These are phyloP conservation scores for Brasilioporus rufonigricans DNA, from an alignment of 768 basidiomycete species.

Conservation along the genomic window DNA sequence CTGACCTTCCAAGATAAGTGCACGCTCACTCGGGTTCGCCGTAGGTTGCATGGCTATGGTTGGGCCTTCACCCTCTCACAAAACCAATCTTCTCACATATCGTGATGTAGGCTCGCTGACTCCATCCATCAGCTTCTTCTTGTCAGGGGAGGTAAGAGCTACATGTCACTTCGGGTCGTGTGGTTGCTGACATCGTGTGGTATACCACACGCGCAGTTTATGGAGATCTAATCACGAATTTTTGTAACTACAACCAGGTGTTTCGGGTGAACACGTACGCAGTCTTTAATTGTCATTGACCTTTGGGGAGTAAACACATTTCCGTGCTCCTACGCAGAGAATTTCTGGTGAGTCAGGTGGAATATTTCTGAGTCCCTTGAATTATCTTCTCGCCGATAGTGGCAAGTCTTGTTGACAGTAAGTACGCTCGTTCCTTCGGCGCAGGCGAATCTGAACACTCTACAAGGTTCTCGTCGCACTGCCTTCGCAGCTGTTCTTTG, in stretches of 20 bases:
- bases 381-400: constrained; percentile 4
- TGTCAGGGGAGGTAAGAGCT: constrained; percentile 16
- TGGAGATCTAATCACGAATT: constrained; percentile 11
- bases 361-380: not conserved
- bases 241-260: constrained; percentile 12
- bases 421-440: not conserved
- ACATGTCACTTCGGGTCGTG: not conserved
- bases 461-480: constrained; percentile 14
- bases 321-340: not conserved
- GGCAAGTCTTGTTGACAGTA: constrained; percentile 22
- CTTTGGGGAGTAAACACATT: not conserved
- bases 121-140: constrained; percentile 16
- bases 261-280: constrained; percentile 11
- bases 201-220: constrained; percentile 6
- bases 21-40: not conserved
- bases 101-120: constrained; percentile 12
- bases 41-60: constrained; percentile 23
- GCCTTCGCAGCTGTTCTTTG: constrained; percentile 18
- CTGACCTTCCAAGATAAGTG: not conserved
- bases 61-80: not conserved
- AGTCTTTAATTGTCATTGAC: not conserved
- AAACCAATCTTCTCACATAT: not conserved
- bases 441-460: not conserved
- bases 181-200: constrained; percentile 2
- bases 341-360: constrained; percentile 12